Conservation (phyloP, 2,329 filamentous ascomycete genomes). For the Fusarium sulawesiense region DNA sequence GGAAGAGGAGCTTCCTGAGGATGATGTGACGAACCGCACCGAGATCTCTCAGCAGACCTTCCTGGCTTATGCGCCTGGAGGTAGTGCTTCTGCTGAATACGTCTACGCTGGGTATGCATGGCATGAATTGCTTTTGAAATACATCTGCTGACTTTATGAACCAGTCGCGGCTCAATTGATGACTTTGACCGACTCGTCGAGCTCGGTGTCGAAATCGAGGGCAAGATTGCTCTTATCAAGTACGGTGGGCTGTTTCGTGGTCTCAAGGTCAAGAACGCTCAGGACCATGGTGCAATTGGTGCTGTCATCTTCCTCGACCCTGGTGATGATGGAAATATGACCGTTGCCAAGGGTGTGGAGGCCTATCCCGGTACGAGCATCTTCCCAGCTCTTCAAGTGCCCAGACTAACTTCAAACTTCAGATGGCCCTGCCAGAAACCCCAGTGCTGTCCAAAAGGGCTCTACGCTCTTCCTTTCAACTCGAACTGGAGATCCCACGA, state of each 20-base stretch:
- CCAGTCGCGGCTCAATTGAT: conserved; percentile 71
- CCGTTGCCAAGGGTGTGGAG: conserved; percentile 77
- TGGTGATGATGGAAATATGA: conserved; percentile 82
- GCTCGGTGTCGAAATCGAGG: conserved; percentile 75
- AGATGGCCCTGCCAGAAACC: conserved; percentile 78
- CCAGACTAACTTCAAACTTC: not conserved
- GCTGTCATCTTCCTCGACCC: conserved; percentile 85
- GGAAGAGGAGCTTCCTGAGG: conserved; percentile 78
- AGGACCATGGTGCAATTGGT: conserved; percentile 86
- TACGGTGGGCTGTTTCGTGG: conserved; percentile 84
- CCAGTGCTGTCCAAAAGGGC: conserved; percentile 81
- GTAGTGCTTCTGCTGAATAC: conserved; percentile 79
- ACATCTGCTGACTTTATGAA: not conserved
- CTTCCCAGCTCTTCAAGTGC: accelerated
- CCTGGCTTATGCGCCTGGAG: conserved; percentile 83
- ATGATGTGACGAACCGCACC: conserved; percentile 75
- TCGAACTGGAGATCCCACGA: conserved; percentile 72
- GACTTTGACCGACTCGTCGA: conserved; percentile 79
- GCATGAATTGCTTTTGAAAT: accelerated
- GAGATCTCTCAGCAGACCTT: conserved; percentile 78
- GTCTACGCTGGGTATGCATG: conserved; percentile 75
- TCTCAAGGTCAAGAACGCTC: conserved; percentile 84
- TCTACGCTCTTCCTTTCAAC: conserved; percentile 77
- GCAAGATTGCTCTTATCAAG: conserved; percentile 82
- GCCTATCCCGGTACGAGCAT: conserved; percentile 67